Conservation (phyloP, 2,329 filamentous ascomycete species). For the Hypoxylon sp. region DNA sequence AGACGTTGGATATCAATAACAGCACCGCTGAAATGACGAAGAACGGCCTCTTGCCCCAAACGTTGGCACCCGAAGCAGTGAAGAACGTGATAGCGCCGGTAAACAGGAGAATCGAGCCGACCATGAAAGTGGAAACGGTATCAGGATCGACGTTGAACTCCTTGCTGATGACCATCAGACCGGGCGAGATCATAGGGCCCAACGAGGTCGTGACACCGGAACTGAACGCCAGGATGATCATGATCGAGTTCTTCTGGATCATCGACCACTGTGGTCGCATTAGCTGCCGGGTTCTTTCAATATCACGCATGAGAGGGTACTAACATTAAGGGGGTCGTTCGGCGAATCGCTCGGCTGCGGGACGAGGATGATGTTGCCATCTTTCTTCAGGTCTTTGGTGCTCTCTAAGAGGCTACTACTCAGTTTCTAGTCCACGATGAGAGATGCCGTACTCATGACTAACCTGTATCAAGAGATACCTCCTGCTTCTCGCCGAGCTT, state of each 20-base stretch:
- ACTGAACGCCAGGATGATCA: slow-evolving; percentile 37
- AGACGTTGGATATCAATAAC: slow-evolving; percentile 35
- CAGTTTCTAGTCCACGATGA: background rate
- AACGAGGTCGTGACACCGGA: slow-evolving; percentile 39
- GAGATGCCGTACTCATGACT: slow-evolving; percentile 1
- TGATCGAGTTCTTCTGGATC: slow-evolving; percentile 33
- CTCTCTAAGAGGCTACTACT: slow-evolving; percentile 21
- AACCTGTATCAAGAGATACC: slow-evolving; percentile 24
- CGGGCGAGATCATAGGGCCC: slow-evolving; percentile 39
- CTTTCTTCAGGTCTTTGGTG: slow-evolving; percentile 30
- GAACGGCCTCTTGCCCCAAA: slow-evolving; percentile 40
- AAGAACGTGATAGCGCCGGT: slow-evolving; percentile 37
- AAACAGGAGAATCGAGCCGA: slow-evolving; percentile 37
- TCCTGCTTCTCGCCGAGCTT: slow-evolving; percentile 33
- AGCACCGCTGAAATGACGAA: slow-evolving; percentile 39
- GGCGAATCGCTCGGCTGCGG: slow-evolving; percentile 39
- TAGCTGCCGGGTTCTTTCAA: background rate
- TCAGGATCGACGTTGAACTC: slow-evolving; percentile 32
- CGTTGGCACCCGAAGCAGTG: slow-evolving; percentile 37
- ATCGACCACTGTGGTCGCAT: slow-evolving; percentile 33
- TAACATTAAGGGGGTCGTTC: slow-evolving; percentile 39
- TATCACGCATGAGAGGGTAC: background rate
- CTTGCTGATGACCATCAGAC: slow-evolving; percentile 33
- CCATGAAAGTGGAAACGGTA: slow-evolving; percentile 35
- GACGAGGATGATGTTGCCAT: slow-evolving; percentile 39